phyloP scores from a whole-genome alignment of 306 rosid genomes.

The Rubus parviflorus region DNA sequence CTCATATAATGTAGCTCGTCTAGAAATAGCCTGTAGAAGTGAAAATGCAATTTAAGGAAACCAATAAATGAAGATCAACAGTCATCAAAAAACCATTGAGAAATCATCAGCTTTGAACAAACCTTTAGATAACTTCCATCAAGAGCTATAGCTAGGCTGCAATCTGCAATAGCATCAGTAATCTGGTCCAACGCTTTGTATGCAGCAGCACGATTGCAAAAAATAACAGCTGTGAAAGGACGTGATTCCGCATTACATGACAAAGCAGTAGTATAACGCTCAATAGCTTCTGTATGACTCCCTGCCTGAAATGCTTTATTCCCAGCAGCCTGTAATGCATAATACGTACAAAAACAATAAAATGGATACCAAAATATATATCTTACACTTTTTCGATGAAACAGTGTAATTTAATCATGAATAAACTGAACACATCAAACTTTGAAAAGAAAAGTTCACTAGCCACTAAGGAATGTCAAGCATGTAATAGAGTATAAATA shows the following conservation, averaged over 20 bases:
- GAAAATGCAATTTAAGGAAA: constrained; percentile 18
- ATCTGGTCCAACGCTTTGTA: constrained; percentile 88
- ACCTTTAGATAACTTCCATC: constrained; percentile 90
- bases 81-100: constrained; percentile 10
- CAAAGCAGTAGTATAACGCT: constrained; percentile 76
- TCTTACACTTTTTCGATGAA: not conserved
- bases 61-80: not conserved
- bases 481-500: not conserved
- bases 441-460: not conserved
- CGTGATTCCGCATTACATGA: constrained; percentile 81
- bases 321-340: constrained; percentile 72
- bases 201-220: constrained; percentile 98
- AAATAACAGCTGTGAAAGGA: constrained; percentile 86
- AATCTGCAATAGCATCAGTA: constrained; percentile 90
- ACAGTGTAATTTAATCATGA: not conserved
- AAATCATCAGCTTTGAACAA: constrained; percentile 28
- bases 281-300: constrained; percentile 78
- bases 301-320: constrained; percentile 97
- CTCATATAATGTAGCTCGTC: constrained; percentile 76
- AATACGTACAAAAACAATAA: constrained; percentile 18
- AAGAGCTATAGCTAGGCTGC: constrained; percentile 94
- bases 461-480: not conserved
- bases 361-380: not conserved
- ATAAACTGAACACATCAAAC: not conserved
- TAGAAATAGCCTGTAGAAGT: constrained; percentile 77